These are phyloP conservation scores for Podospora fimiseda DNA, from an alignment of 495 filamentous ascomycete genomes.

Conservation along the genomic window DNA sequence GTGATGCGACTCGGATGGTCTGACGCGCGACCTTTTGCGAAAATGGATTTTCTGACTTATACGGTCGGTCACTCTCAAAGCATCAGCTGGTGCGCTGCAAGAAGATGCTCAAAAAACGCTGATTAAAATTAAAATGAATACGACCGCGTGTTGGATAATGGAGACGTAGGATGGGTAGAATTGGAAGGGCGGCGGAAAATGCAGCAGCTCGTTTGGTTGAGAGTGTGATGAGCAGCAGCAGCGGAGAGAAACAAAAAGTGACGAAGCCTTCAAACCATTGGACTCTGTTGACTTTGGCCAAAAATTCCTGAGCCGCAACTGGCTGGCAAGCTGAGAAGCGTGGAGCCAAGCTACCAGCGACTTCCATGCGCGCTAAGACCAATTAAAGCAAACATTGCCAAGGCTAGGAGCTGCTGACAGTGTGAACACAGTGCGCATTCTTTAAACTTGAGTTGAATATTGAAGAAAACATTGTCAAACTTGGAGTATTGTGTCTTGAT, in stretches of 20 bases:
- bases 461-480: neutral
- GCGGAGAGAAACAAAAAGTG: too few species aligned
- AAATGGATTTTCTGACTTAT: constrained; percentile 1
- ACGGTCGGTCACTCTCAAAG: neutral
- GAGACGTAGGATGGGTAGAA: constrained; percentile 3
- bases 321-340: constrained; percentile 16
- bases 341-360: constrained; percentile 21
- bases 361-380: constrained; percentile 12
- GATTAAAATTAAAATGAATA: neutral
- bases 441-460: too few species aligned
- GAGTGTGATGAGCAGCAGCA: constrained; percentile 15
- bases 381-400: constrained; percentile 12
- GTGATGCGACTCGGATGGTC: neutral
- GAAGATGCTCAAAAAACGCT: neutral
- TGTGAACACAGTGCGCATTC: too few species aligned
- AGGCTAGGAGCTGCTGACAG: neutral
- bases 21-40: constrained; percentile 6
- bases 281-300: constrained; percentile 33
- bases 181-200: constrained; percentile 9
- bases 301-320: constrained; percentile 27
- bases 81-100: neutral
- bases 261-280: constrained; percentile 33
- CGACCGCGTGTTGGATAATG: neutral
- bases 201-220: constrained; percentile 1
- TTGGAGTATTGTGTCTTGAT: neutral